Conservation (phyloP, 805 yeast species). For the Ogataea henricii region DNA sequence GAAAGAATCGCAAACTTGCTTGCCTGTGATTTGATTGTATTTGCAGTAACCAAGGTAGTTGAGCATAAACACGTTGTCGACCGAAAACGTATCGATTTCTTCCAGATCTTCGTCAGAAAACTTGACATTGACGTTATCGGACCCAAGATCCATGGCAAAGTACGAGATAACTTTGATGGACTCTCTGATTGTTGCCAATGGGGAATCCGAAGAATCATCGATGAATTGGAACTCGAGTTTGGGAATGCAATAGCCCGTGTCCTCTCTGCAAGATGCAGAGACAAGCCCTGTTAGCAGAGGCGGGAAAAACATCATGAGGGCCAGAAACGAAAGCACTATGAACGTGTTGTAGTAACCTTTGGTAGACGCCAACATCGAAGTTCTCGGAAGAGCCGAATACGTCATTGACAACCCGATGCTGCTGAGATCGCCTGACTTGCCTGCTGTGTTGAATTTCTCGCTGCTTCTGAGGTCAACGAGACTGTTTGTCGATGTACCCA, state of each 20-base stretch:
- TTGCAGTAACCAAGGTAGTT: conserved; percentile 54
- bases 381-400: conserved; percentile 8
- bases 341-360: conserved; percentile 27
- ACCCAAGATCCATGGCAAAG: conserved; percentile 46
- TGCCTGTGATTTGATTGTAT: conserved; percentile 25
- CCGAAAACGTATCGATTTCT: conserved; percentile 47
- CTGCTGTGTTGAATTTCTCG: conserved; percentile 11
- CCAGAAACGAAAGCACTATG: conserved; percentile 22
- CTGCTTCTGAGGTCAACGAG: conserved; percentile 8
- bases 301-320: conserved; percentile 29
- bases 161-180: conserved; percentile 46
- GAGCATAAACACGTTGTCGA: conserved; percentile 43
- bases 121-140: conserved; percentile 14
- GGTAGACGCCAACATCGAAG: conserved; percentile 9
- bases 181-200: conserved; percentile 40
- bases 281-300: conserved; percentile 25
- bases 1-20: conserved; percentile 37
- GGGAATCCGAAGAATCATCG: conserved; percentile 40
- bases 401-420: conserved; percentile 6
- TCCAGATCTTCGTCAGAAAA: conserved; percentile 22
- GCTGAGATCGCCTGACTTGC: conserved; percentile 7
- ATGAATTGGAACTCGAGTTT: conserved; percentile 44
- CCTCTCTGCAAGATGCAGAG: conserved; percentile 37
- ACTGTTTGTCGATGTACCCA: conserved; percentile 9
- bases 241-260: conserved; percentile 41